Base-by-base conservation (phyloP, 768 basidiomycete genomes). In the Leccinum imitatum region DNA sequence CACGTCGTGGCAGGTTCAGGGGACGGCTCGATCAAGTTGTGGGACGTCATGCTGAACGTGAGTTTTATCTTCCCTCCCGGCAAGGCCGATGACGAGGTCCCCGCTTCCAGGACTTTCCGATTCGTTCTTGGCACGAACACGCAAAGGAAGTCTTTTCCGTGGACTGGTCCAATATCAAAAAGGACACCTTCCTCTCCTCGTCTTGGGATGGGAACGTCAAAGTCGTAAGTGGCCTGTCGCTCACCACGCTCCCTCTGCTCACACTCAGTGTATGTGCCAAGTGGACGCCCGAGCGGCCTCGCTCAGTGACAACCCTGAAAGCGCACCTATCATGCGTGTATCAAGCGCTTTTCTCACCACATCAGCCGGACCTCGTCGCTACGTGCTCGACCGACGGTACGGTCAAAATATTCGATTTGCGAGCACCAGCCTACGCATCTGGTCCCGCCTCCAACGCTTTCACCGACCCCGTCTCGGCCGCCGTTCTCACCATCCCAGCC, bases 181-280 rank as follows among this genome's bases (percentile, higher is more conserved):
- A 96, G 71, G 90, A 93, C 63, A 83, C 84, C 1, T 95, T 97
- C 71, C 84, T 82, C 9, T 94, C 94, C 11, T 84, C 91, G 25
- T 92, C 89, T 13, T 98, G 95, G 95, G 96, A 98, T 69, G 93
- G 93, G 27, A 83, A 81, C 14, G 82, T 95, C 46, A 98, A 97
- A 76, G 67, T 97, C 52, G 95, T 95, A 63, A 51, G 91, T 79
- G 6, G 15, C n/a, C 30, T 33, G 21, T 47, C 13, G n/a, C 17
- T 11, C 21, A 9, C 39, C 51, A 8, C 3, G 8, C 8, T 11
- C 37, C 9, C 7, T 11, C 35, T 14, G 14, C 6, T 25, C 14
- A 59, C 21, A 58, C 21, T 35, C 11, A 14, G 10, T 19, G 10
- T 19, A 33, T 33, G 23, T 39, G 6, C 52, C 48, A 48, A 98